Evolutionary conservation across 441 rosid genomes (phyloP).

Genomic region (Dalechampia spathulata): DNA sequence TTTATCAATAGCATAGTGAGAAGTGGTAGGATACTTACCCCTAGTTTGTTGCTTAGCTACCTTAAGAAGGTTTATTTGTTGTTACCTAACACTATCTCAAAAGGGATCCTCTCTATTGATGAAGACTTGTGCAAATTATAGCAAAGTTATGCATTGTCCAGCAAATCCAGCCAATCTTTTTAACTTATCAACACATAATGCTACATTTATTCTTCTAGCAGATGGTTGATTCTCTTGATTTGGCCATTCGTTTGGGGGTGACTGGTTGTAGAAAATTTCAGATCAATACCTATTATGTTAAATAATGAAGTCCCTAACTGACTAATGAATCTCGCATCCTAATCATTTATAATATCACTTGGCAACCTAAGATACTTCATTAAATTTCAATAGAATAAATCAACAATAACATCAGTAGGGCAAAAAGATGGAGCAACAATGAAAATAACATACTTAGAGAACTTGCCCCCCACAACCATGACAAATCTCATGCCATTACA

Average conservation of each 20-base stretch:
- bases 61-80: background rate
- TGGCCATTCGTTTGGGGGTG: background rate
- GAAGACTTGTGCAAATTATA: background rate
- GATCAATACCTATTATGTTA: background rate
- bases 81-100: background rate
- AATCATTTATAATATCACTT: background rate
- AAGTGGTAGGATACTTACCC: fast-evolving
- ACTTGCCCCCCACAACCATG: fast-evolving
- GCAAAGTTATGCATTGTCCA: background rate
- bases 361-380: background rate
- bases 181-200: background rate
- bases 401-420: no score
- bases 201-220: background rate
- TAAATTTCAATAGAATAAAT: background rate
- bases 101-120: background rate
- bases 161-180: background rate
- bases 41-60: background rate
- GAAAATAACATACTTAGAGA: background rate
- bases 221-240: background rate
- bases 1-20: background rate
- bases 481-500: background rate
- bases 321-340: background rate
- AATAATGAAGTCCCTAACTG: background rate
- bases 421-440: no score
- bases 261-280: background rate